Base-by-base conservation (phyloP, 2,329 filamentous ascomycete species). In the Aureobasidium vineae region DNA sequence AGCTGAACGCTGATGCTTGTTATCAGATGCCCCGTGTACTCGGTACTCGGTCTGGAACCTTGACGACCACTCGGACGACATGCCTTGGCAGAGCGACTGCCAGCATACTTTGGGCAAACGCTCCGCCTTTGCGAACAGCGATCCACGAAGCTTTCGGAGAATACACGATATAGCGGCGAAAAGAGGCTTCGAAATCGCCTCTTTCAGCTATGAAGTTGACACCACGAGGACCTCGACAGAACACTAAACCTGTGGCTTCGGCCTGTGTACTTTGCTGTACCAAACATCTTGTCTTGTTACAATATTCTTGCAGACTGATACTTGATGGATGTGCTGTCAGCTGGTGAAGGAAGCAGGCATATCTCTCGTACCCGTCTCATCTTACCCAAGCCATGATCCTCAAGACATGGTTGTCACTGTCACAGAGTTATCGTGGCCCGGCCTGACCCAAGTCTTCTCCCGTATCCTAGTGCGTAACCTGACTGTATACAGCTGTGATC, bases 1-100 rank as follows among this genome's bases (percentile, higher is more conserved):
- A 59, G 54, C 54, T 59, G 54, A 59, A 21, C 26, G 26, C 21
- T 21, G 26, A 59, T 43, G 54, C 38, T 59, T 59, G 40, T 45
- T 40, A 21, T 59, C 54, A 21, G 40, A 33, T 31, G 8, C 16
- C 3, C 4, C 15, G 13, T 40, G 21, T 33, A 43, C 26, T 43
- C 54, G 54, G 54, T 43, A 57, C 16, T 16, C 16, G 28, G 21
- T 59, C 54, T 59, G 23, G 54, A 59, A 43, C 26, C 23, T 26
- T 33, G 40, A 8, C 38, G 26, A 13, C n/a, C 36, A 23, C 6
- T 54, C 50, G 11, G 26, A 54, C n/a, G n/a, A 54, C 19, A 15
- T 10, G 10, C n/a, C 31, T 13, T 23, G 16, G 49, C 49, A 10
- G 16, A 19, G 4, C 47, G 15, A 13, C n/a, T n/a, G 33, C 50